phyloP scores from a whole-genome alignment of 1,284 basidiomycete genomes.

The Cerrena zonata region DNA sequence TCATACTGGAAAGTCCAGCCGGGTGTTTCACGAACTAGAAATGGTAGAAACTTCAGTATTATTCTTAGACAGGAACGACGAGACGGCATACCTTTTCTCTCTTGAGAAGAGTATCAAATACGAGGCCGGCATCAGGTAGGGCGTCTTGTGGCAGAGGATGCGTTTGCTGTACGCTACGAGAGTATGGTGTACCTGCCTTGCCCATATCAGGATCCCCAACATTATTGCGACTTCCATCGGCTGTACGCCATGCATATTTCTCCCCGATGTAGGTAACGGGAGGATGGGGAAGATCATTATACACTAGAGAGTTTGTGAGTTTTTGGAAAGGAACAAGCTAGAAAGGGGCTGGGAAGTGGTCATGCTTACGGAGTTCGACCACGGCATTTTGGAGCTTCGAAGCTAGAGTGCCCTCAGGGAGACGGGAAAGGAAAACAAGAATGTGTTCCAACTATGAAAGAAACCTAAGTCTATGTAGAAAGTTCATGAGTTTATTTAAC shows the following conservation, averaged over 20 bases:
- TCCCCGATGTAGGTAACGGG: conserved; percentile 62
- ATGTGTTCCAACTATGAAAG: conserved; percentile 60
- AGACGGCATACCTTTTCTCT: conserved; percentile 53
- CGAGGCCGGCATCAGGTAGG: conserved; percentile 70
- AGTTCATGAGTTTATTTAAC: conserved; percentile 16
- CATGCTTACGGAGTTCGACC: conserved; percentile 54
- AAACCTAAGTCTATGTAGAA: conserved; percentile 15
- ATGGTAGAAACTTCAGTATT: too few species aligned
- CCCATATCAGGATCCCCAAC: conserved; percentile 64
- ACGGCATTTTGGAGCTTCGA: conserved; percentile 46
- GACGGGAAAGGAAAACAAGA: conserved; percentile 57
- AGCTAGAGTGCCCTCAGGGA: conserved; percentile 43
- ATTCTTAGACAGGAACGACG: too few species aligned
- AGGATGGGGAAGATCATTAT: conserved; percentile 76
- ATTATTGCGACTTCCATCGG: conserved; percentile 75
- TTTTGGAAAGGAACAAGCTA: not conserved
- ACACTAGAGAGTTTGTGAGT: conserved; percentile 53
- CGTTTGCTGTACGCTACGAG: conserved; percentile 71
- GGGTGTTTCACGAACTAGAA: conserved; percentile 69
- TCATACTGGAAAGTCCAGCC: conserved; percentile 68
- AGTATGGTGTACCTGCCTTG: conserved; percentile 68
- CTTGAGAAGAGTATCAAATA: conserved; percentile 68
- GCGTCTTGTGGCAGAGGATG: conserved; percentile 59
- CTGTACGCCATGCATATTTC: conserved; percentile 56
- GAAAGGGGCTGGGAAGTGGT: too few species aligned